A percentile compares a stretch with the other conserved stretches of the same genome.
Conservation (phyloP, 768 basidiomycete genomes). For the Tylopilus plumbeoviolaceoides region DNA sequence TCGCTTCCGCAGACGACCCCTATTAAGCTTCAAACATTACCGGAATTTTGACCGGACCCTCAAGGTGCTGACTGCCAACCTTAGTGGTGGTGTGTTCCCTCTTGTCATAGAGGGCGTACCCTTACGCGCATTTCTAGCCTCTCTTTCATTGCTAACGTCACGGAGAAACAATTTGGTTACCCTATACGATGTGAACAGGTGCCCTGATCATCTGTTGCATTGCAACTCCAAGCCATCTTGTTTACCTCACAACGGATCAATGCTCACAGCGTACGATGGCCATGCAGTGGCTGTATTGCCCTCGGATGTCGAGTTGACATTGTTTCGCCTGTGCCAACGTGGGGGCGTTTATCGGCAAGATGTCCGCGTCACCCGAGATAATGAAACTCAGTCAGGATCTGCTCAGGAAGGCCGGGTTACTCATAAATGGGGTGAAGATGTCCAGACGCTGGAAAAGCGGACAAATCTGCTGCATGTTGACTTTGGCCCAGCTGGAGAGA, state of each 20-base stretch:
- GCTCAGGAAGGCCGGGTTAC: not conserved
- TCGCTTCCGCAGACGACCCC: conserved; percentile 51
- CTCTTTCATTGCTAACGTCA: conserved; percentile 56
- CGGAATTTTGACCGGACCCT: conserved; percentile 60
- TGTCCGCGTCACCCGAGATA: conserved; percentile 23
- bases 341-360: conserved; percentile 46
- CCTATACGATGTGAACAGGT: conserved; percentile 56
- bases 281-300: conserved; percentile 31
- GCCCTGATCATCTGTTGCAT: conserved; percentile 39
- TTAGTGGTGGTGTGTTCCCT: conserved; percentile 29
- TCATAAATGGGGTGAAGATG: conserved; percentile 38
- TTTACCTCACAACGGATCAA: conserved; percentile 30
- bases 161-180: conserved; percentile 55
- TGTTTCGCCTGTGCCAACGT: conserved; percentile 46
- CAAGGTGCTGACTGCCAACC: conserved; percentile 35
- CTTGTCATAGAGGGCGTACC: not conserved
- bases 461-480: conserved; percentile 30
- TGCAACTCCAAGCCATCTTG: conserved; percentile 38
- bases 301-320: conserved; percentile 26
- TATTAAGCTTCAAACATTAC: conserved; percentile 59
- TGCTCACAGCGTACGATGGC: conserved; percentile 30
- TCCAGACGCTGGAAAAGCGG: conserved; percentile 35
- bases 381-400: conserved; percentile 9
- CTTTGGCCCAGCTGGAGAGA: conserved; percentile 42
- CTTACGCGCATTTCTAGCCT: conserved; percentile 32